Conservation (phyloP, 345 rosid species). For the Ceriops decandra region DNA sequence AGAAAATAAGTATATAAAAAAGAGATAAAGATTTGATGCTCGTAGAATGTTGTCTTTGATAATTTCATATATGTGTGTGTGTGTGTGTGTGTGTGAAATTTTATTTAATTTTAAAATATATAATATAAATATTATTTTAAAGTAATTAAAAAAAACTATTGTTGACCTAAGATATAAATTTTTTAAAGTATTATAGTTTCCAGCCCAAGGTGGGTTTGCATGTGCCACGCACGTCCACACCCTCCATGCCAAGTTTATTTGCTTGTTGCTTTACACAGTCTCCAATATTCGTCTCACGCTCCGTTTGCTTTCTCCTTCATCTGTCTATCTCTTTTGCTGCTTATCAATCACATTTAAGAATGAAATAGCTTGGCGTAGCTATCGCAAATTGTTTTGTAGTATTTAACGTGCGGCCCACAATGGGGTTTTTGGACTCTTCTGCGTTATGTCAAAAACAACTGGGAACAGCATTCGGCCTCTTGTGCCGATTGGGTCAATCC, state of each 20-base stretch:
- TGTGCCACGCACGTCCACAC: conserved; percentile 25
- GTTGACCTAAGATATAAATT: neutral
- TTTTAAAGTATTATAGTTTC: too few species aligned
- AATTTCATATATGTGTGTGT: too few species aligned
- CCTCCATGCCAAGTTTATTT: conserved; percentile 16
- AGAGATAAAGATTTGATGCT: too few species aligned
- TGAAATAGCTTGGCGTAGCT: neutral
- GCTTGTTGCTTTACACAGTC: conserved; percentile 26
- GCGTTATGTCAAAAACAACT: conserved; percentile 54
- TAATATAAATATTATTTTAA: too few species aligned
- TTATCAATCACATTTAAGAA: neutral
- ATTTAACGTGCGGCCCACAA: conserved; percentile 30
- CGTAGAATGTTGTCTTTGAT: too few species aligned
- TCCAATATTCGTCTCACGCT: neutral
- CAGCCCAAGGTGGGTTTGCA: conserved; percentile 24
- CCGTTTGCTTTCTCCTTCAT: neutral
- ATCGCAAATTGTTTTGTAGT: neutral
- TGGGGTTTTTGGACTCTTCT: conserved; percentile 23
- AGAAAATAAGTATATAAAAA: too few species aligned
- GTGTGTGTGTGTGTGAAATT: too few species aligned
- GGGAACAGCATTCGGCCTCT: conserved; percentile 37
- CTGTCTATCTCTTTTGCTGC: neutral
- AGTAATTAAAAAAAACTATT: too few species aligned
- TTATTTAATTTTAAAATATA: too few species aligned
- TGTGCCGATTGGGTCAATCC: conserved; percentile 26